Conservation (phyloP, 108 stramenopile species). For the Cylindrotheca closterium region DNA sequence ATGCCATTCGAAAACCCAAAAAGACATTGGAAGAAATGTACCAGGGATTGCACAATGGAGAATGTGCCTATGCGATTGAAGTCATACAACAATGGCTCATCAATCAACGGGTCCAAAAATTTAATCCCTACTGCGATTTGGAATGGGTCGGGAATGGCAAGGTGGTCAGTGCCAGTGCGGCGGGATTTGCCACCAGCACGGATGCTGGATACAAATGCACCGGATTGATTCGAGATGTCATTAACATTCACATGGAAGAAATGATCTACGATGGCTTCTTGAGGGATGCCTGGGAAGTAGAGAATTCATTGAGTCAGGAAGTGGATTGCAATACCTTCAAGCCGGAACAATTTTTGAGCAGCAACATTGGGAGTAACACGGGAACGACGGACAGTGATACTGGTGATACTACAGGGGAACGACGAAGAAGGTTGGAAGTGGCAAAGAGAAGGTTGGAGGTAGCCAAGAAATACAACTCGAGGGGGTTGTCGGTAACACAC, state of each 20-base stretch:
- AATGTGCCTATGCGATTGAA: slow-evolving; percentile 24
- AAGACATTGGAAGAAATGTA: no score
- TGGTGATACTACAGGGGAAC: not conserved
- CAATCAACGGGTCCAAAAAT: not conserved
- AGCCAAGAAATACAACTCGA: not conserved
- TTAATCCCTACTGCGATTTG: slow-evolving; percentile 35
- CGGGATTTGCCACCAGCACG: slow-evolving; percentile 26
- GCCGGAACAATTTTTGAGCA: not conserved
- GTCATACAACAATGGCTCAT: slow-evolving; percentile 10
- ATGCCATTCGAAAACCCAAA: slow-evolving; percentile 22
- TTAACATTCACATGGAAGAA: slow-evolving; percentile 34
- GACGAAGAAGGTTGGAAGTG: no score
- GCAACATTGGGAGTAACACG: no score
- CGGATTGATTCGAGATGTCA: slow-evolving; percentile 21
- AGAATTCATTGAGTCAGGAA: no score
- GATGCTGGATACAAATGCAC: slow-evolving; percentile 42
- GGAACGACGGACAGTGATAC: not conserved
- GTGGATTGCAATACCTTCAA: no score
- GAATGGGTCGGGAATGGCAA: slow-evolving; percentile 21
- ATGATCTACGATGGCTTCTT: slow-evolving; percentile 45
- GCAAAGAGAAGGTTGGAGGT: no score
- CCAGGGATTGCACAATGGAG: slow-evolving; percentile 12
- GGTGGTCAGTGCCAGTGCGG: not conserved
- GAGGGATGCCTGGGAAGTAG: no score
- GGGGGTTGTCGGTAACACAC: not conserved